A percentile compares a stretch with the other conserved stretches of the same genome.
Evolutionary conservation across 768 basidiomycete species (phyloP).

Genomic region (Boletus tylopilopsis): DNA sequence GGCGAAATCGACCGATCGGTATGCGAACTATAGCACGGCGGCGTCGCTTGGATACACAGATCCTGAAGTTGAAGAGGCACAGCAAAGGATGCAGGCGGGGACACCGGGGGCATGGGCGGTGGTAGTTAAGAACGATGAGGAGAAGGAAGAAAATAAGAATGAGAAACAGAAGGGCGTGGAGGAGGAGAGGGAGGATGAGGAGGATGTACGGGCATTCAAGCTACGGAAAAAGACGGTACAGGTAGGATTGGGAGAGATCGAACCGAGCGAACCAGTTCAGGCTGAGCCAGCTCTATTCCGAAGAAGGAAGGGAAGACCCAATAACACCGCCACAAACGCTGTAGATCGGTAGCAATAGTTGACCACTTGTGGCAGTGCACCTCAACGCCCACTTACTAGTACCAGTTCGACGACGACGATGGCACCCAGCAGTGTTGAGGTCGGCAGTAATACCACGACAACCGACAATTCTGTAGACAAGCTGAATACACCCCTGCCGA

Average conservation of each 20-base stretch:
- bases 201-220: constrained; percentile 56
- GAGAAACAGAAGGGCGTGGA: constrained; percentile 33
- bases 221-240: constrained; percentile 59
- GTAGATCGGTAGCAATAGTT: background rate
- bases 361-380: background rate
- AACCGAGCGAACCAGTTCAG: constrained; percentile 12
- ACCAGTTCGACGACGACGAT: background rate
- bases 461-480: background rate
- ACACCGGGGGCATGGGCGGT: constrained; percentile 77
- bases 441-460: background rate
- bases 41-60: constrained; percentile 78
- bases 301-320: constrained; percentile 10
- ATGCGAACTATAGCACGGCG: constrained; percentile 85
- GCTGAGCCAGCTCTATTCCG: constrained; percentile 18
- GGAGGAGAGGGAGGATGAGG: constrained; percentile 45
- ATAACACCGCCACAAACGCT: background rate
- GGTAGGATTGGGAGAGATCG: constrained; percentile 49
- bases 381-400: no score
- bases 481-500: background rate
- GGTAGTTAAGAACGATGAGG: constrained; percentile 32
- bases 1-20: constrained; percentile 57
- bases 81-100: constrained; percentile 60
- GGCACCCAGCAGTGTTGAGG: background rate
- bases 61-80: constrained; percentile 69
- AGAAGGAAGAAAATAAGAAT: background rate